Evolutionary conservation across 1,284 basidiomycete species (phyloP).

Genomic region (Megacollybia platyphylla): DNA sequence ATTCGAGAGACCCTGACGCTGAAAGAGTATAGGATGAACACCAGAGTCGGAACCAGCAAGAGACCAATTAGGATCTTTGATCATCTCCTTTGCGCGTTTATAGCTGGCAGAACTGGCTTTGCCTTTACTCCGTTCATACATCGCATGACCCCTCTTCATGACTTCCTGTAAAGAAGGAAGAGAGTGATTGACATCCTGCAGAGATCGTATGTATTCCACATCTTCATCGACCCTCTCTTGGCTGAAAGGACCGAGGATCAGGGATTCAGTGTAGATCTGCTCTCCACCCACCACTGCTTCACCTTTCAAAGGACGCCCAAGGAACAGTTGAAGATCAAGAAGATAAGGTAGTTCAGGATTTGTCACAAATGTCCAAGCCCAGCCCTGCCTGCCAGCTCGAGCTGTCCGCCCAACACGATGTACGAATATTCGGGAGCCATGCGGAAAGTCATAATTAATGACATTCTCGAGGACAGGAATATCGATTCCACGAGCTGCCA

Average conservation of each 20-base stretch:
- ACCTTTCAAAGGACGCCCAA: conserved; percentile 71
- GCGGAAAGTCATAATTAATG: conserved; percentile 96
- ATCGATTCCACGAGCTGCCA: conserved; percentile 94
- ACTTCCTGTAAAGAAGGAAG: conserved; percentile 73
- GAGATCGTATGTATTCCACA: conserved; percentile 65
- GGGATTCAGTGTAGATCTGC: conserved; percentile 50
- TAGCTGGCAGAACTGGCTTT: conserved; percentile 84
- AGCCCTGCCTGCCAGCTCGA: conserved; percentile 86
- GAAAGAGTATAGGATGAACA: conserved; percentile 47
- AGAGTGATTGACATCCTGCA: conserved; percentile 58
- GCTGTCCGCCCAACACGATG: conserved; percentile 97
- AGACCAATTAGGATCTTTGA: conserved; percentile 62
- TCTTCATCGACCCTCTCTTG: conserved; percentile 77
- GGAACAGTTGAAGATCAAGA: conserved; percentile 88
- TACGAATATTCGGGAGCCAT: conserved; percentile 87
- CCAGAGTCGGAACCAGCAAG: conserved; percentile 56
- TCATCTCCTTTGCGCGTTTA: conserved; percentile 82
- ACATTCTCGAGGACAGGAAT: conserved; percentile 93
- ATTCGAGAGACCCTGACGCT: conserved; percentile 26
- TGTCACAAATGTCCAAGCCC: conserved; percentile 92
- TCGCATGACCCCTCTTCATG: conserved; percentile 80
- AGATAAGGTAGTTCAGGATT: conserved; percentile 83
- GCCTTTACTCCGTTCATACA: conserved; percentile 91
- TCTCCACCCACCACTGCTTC: conserved; percentile 34
- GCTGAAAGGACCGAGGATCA: conserved; percentile 77